Evolutionary conservation across 352 stramenopile genomes (phyloP).

Genomic region (Bremia lactucae): DNA sequence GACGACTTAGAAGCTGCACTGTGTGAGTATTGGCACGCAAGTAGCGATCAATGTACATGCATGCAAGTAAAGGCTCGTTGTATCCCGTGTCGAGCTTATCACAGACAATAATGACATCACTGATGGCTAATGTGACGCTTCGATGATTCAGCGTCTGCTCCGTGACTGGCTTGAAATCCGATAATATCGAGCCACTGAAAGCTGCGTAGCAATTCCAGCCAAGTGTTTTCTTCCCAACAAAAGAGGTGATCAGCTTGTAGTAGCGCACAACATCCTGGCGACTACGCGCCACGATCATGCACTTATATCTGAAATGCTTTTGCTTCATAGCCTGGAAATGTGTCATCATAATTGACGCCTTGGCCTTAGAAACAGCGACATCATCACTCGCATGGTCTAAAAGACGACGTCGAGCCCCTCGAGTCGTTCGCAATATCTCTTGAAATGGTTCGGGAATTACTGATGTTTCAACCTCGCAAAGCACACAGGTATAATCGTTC

Average conservation of each 20-base stretch:
- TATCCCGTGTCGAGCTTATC: constrained; percentile 83
- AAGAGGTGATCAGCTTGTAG: constrained; percentile 48
- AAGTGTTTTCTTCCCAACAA: constrained; percentile 38
- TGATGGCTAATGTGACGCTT: constrained; percentile 35
- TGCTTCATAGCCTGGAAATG: constrained; percentile 35
- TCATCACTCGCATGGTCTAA: constrained; percentile 54
- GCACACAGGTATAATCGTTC: constrained; percentile 45
- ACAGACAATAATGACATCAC: constrained; percentile 74
- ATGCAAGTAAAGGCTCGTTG: constrained; percentile 60
- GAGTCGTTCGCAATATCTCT: constrained; percentile 16
- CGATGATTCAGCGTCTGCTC: constrained; percentile 60
- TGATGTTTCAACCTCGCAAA: constrained; percentile 44
- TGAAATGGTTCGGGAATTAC: constrained; percentile 33
- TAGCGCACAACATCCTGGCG: constrained; percentile 73
- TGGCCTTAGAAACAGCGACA: constrained; percentile 51
- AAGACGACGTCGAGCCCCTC: constrained; percentile 27
- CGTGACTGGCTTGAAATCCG: constrained; percentile 28
- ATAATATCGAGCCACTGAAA: constrained; percentile 43
- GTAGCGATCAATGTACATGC: constrained; percentile 80
- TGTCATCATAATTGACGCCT: constrained; percentile 61
- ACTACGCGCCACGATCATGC: constrained; percentile 74
- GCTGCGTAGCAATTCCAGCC: constrained; percentile 60
- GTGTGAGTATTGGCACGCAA: constrained; percentile 51
- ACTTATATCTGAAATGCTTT: constrained; percentile 26
- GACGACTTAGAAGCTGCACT: constrained; percentile 72